Evolutionary conservation across 1,284 basidiomycete genomes (phyloP).

Genomic region (Earliella scabrosa): DNA sequence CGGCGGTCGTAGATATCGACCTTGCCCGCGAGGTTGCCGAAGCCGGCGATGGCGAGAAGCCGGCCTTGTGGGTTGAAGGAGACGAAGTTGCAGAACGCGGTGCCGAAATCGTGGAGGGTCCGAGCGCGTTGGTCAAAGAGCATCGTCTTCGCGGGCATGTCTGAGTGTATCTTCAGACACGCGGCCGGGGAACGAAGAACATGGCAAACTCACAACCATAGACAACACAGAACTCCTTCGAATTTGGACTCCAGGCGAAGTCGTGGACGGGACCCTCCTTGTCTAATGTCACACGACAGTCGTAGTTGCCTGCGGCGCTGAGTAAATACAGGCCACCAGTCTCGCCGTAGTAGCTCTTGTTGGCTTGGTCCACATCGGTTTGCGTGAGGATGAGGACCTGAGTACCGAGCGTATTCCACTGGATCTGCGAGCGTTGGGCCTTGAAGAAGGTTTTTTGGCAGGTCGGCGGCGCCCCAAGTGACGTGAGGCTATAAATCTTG

Average conservation of each 20-base stretch:
- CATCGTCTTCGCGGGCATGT: conserved; percentile 94
- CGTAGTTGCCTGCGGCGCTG: conserved; percentile 94
- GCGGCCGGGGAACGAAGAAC: neutral
- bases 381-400: conserved; percentile 90
- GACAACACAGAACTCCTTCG: conserved; percentile 94
- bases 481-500: conserved; percentile 80
- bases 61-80: conserved; percentile 95
- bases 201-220: conserved; percentile 82
- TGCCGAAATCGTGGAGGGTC: conserved; percentile 89
- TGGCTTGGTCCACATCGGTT: conserved; percentile 96
- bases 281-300: conserved; percentile 91
- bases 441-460: conserved; percentile 95
- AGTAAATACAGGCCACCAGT: conserved; percentile 92
- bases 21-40: conserved; percentile 95
- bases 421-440: conserved; percentile 92
- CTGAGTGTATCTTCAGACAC: conserved; percentile 41
- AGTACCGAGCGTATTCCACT: conserved; percentile 94
- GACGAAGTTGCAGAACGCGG: conserved; percentile 89
- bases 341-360: conserved; percentile 98
- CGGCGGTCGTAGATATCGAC: conserved; percentile 93
- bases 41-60: conserved; percentile 89
- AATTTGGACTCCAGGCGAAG: conserved; percentile 97
- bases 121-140: conserved; percentile 92
- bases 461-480: conserved; percentile 63
- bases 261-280: conserved; percentile 99